Evolutionary conservation across 2,329 filamentous ascomycete genomes (phyloP), one percentile per base, ranked within the genome.

Genomic region (Stemphylium lycopersici): DNA sequence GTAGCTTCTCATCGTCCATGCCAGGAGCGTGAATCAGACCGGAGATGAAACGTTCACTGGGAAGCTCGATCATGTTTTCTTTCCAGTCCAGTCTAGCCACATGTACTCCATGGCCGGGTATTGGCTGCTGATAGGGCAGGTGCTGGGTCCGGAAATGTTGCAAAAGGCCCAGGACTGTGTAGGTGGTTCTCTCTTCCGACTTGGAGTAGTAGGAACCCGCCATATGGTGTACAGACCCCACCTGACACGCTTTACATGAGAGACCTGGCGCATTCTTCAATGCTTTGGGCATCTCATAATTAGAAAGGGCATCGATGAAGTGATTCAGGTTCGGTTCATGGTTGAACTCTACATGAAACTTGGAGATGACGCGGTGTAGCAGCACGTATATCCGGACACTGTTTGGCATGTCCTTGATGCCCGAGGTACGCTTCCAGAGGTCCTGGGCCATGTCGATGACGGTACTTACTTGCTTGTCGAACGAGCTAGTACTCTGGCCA

Each of bases 351-450:
- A 81, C 72, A 38, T 81, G 78, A 66, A 87, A 90, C 32, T 79
- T 80, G 49, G 81, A 80, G 51, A 83, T 79, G 46, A 87, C 76
- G 68, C 89, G 85, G 66, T 88, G 80, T 37, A 93, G 80, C 8
- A 90, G 78, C 41, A 86, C 81, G 55, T 84, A 83, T 13, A 90
- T 79, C 60, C 86, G 85, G 41, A 90, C 79, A 55, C 82, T 83
- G 34, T 83, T 82, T 12, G 86, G 82, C 13, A 91, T 74, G 45
- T 86, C 82, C 61, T 84, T 84, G 58, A 90, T 78, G 3, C 80
- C 80, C 6, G 80, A 81, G 2, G 87, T 82, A 18, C 78, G 75
- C 57, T 83, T 82, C 88, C 89, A 93, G 32, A 88, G 73, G 20
- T 85, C 83, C 54, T 83, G 81, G 4, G 85, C 83, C 65, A 82